Evolutionary conservation across 1,284 basidiomycete genomes (phyloP).

Genomic region (Mycena sp.): DNA sequence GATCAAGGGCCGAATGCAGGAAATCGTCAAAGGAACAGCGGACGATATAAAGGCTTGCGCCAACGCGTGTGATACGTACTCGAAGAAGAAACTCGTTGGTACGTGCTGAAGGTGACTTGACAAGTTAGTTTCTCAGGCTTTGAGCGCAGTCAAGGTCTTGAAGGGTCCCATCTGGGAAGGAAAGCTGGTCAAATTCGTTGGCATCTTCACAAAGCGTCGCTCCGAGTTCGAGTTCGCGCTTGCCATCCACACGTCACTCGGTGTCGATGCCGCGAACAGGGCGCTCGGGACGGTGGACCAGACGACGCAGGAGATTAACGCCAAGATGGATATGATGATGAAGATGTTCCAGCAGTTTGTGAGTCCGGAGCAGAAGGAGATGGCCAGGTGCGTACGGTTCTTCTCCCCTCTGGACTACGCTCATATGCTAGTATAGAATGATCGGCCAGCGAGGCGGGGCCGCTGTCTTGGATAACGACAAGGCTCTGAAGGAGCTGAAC

Average conservation of each 20-base stretch:
- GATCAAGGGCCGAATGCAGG: conserved; percentile 27
- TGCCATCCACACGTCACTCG: conserved; percentile 24
- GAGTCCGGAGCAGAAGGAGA: conserved; percentile 24
- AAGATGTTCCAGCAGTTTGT: conserved; percentile 24
- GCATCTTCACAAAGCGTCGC: conserved; percentile 21
- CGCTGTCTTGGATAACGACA: conserved; percentile 18
- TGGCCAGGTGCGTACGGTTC: conserved; percentile 11
- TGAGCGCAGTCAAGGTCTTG: conserved; percentile 18
- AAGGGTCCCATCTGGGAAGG: conserved; percentile 28
- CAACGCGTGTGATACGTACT: conserved; percentile 25
- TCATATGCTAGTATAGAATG: conserved; percentile 5
- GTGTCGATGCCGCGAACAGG: conserved; percentile 17
- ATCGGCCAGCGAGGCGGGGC: conserved; percentile 19
- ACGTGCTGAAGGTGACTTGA: not conserved
- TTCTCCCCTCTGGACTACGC: not conserved
- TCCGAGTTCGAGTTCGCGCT: conserved; percentile 25
- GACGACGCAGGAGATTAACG: conserved; percentile 20
- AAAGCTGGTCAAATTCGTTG: conserved; percentile 18
- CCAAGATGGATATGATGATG: conserved; percentile 31
- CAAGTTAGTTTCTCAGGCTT: not conserved
- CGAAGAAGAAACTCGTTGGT: conserved; percentile 20
- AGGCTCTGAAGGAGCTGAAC: conserved; percentile 24
- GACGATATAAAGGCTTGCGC: conserved; percentile 27
- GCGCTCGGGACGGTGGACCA: conserved; percentile 10
- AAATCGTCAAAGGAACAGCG: conserved; percentile 12